These are phyloP conservation scores for Aspergillus hortae DNA, from an alignment of 2,329 filamentous ascomycete species.

Conservation along the genomic window DNA sequence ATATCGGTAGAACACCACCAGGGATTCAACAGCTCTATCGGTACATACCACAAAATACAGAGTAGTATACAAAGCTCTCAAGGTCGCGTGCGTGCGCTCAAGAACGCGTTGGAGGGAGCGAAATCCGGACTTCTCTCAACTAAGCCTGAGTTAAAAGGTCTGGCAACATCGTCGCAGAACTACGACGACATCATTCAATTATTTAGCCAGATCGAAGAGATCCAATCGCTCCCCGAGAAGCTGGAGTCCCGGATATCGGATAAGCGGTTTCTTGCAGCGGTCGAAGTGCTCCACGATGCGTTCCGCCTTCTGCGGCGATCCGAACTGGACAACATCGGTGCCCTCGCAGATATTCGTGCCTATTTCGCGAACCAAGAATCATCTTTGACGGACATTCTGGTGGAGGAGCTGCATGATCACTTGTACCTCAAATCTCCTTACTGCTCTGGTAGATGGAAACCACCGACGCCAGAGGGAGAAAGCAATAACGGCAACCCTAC, in stretches of 20 bases:
- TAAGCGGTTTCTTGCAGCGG: slow-evolving; percentile 88
- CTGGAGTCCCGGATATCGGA: slow-evolving; percentile 93
- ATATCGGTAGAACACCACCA: slow-evolving; percentile 75
- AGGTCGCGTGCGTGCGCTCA: slow-evolving; percentile 74
- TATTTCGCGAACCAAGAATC: slow-evolving; percentile 94
- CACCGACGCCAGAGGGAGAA: slow-evolving; percentile 49
- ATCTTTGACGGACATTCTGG: slow-evolving; percentile 84
- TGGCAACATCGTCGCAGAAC: slow-evolving; percentile 80
- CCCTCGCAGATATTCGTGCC: slow-evolving; percentile 75
- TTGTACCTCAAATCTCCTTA: slow-evolving; percentile 97
- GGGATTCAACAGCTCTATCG: slow-evolving; percentile 98
- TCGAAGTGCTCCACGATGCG: slow-evolving; percentile 86
- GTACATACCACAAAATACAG: slow-evolving; percentile 98
- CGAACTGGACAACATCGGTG: slow-evolving; percentile 87
- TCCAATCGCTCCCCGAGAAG: slow-evolving; percentile 85
- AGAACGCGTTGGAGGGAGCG: slow-evolving; percentile 75
- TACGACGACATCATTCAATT: slow-evolving; percentile 88
- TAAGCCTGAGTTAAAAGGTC: slow-evolving; percentile 85
- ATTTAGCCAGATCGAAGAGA: slow-evolving; percentile 78
- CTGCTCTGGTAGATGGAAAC: slow-evolving; percentile 93
- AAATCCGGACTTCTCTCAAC: slow-evolving; percentile 79
- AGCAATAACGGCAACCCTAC: slow-evolving; percentile 18
- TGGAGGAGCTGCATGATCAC: slow-evolving; percentile 97
- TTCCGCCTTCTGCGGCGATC: slow-evolving; percentile 78
- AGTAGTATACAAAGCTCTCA: slow-evolving; percentile 87